Conservation (phyloP, 2,329 filamentous ascomycete species). For the Trichoderma sp. region DNA sequence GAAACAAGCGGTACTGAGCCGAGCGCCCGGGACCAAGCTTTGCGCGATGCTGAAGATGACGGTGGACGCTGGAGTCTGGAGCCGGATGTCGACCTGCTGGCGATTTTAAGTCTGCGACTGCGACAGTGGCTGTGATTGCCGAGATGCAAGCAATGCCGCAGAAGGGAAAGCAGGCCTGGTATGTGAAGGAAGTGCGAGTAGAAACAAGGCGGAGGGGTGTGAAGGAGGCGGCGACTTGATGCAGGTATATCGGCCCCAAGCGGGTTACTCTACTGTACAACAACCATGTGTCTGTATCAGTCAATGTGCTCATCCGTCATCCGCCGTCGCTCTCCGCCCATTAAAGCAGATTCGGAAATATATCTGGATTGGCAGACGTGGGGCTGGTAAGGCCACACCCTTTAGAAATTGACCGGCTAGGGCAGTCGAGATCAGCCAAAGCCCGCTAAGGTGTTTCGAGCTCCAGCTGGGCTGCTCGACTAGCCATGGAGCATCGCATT, state of each 20-base stretch:
- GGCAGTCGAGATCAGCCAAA: constrained; percentile 40
- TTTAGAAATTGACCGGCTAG: constrained; percentile 21
- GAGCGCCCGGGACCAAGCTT: constrained; percentile 1
- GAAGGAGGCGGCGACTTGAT: constrained; percentile 3
- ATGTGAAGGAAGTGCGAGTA: constrained; percentile 3
- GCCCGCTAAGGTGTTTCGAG: constrained; percentile 43
- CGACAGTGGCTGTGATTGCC: neutral
- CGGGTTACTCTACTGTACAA: constrained; percentile 27
- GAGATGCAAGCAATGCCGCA: constrained; percentile 13
- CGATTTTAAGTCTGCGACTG: neutral
- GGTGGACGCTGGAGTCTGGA: neutral
- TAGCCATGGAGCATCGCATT: constrained; percentile 13
- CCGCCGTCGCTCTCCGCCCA: constrained; percentile 45
- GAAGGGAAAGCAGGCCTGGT: neutral
- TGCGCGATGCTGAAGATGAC: neutral
- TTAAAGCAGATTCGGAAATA: constrained; percentile 50
- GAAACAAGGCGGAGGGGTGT: constrained; percentile 14
- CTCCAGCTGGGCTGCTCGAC: constrained; percentile 31
- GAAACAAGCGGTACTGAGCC: constrained; percentile 1
- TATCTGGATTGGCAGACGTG: constrained; percentile 39
- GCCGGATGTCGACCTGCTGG: neutral
- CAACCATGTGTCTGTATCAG: constrained; percentile 33
- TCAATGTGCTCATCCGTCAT: constrained; percentile 33
- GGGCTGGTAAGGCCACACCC: constrained; percentile 30
- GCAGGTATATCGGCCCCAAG: constrained; percentile 26